Base-by-base conservation (phyloP, 2,329 filamentous ascomycete genomes). In the Neofusicoccum cordaticola region DNA sequence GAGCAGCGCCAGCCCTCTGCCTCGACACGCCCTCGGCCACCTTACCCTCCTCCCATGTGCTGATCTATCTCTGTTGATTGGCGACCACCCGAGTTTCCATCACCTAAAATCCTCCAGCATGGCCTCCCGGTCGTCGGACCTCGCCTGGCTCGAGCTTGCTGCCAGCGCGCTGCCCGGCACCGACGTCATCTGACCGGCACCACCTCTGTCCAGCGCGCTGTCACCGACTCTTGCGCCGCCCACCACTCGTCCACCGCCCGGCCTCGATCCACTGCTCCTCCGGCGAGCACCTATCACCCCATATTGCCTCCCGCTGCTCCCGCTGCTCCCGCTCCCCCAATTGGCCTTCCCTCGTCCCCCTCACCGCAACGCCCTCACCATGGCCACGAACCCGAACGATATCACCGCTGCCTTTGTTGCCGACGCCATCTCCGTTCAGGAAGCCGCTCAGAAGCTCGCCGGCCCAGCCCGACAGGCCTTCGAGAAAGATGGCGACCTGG, bases 41-140 rank as follows among this genome's bases (percentile, higher is more conserved):
- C 37, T 34, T 37, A 19, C 41, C 39, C 37, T 37, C 27, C 11
- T 15, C n/a, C 39, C 61, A 56, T 53, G 61, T 53, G 61, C 41
- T 37, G 17, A 63, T 63, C 61, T 63, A 37, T 47, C 50, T 47
- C 50, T 31, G 27, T 2, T 56, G 61, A 63, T 63, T 63, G 61
- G 61, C 31, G 56, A 37, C 56, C 5, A 22, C 27, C 34, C 61
- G 48, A 63, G 17, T 53, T 44, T 42, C 47, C 19, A 51, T 63
- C 61, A 47, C 42, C 41, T 47, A 60, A 60, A 44, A 37, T 13
- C 27, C 56, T 22, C 27, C 11, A n/a, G 12, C 42, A 63, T 39
- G 39, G 50, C 61, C 27, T 31, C 41, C 17, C 13, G 11, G 8
- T 34, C 42, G 41, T 63, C 61, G 61, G 61, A 56, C 19, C 39